phyloP scores from a whole-genome alignment of 2,329 filamentous ascomycete genomes.

The Biscogniauxia mediterranea region DNA sequence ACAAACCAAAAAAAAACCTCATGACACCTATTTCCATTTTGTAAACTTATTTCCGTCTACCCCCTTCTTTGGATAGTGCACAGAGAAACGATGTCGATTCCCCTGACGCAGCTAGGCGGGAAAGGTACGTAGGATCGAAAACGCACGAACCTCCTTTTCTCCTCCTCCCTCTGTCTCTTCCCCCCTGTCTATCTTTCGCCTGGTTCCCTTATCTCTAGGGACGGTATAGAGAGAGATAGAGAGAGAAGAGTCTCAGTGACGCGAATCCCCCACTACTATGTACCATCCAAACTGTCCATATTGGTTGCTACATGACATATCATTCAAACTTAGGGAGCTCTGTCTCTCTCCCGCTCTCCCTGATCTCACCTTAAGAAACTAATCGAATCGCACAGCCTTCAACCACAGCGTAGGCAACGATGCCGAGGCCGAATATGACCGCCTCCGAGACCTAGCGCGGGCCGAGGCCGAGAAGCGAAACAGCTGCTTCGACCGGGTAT shows the following conservation, averaged over 20 bases:
- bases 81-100: slow-evolving; percentile 23
- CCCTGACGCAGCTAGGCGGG: slow-evolving; percentile 24
- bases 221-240: no score
- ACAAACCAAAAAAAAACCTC: neutral
- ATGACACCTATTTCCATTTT: neutral
- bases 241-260: neutral
- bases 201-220: neutral
- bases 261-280: neutral
- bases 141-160: neutral
- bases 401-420: slow-evolving; percentile 66
- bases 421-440: slow-evolving; percentile 86
- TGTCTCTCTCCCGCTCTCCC: neutral
- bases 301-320: no score
- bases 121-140: slow-evolving; percentile 21
- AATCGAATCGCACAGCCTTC: slow-evolving; percentile 56
- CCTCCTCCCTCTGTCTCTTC: neutral
- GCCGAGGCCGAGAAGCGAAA: slow-evolving; percentile 77
- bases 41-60: neutral
- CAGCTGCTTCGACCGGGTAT: slow-evolving; percentile 71
- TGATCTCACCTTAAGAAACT: slow-evolving; percentile 1
- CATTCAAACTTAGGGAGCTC: neutral
- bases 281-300: neutral
- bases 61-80: neutral
- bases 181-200: neutral
- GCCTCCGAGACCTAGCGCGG: slow-evolving; percentile 78